These are phyloP conservation scores for Lathyrus sativus DNA, from an alignment of 306 rosid genomes.

Conservation along the genomic window DNA sequence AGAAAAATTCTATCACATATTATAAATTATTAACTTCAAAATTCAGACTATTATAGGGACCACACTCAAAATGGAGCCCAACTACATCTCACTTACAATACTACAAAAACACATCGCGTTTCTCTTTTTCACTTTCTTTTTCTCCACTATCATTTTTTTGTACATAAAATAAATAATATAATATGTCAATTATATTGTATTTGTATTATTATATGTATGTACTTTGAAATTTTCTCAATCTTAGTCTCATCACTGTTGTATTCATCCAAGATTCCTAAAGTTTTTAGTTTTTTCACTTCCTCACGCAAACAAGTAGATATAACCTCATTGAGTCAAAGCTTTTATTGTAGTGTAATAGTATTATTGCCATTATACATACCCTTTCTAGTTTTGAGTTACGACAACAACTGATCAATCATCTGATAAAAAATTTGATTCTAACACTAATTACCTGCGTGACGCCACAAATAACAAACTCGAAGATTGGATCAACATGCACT, in stretches of 20 bases:
- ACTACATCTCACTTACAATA: constrained; percentile 1
- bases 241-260: background rate
- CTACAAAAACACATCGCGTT: background rate
- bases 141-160: background rate
- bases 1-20: background rate
- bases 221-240: background rate
- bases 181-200: background rate
- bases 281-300: constrained; percentile 42
- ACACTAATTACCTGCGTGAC: too few relatives aligned
- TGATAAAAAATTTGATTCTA: too few relatives aligned
- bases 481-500: too few relatives aligned
- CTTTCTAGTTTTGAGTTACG: background rate
- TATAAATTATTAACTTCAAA: background rate
- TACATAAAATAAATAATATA: background rate
- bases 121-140: background rate
- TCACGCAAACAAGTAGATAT: constrained; percentile 43
- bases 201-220: background rate
- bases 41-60: constrained; percentile 2
- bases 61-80: constrained; percentile 30
- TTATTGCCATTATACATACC: constrained; percentile 29
- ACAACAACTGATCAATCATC: too few relatives aligned
- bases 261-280: constrained; percentile 47
- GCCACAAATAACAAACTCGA: too few relatives aligned
- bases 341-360: constrained; percentile 1
- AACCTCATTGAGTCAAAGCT: constrained; percentile 36